phyloP scores from a whole-genome alignment of 2,329 filamentous ascomycete species.

The Herpotrichia juniperi region DNA sequence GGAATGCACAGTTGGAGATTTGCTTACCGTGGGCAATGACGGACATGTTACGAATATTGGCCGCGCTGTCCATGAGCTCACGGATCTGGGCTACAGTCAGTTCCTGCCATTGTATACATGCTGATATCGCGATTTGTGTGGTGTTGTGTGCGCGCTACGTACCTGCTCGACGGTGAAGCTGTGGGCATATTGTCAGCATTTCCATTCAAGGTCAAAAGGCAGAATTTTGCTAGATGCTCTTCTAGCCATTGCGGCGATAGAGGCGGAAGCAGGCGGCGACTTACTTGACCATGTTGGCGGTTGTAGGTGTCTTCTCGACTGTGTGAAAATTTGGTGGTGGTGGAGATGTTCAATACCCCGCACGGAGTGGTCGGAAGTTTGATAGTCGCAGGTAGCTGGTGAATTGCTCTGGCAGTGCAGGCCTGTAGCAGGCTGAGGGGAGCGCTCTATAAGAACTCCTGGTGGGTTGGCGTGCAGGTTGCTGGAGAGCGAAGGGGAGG shows the following conservation, averaged over 20 bases:
- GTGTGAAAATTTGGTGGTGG: slow-evolving; percentile 41
- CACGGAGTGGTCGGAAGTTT: slow-evolving; percentile 32
- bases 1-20: no score
- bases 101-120: slow-evolving; percentile 13
- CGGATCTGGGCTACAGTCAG: slow-evolving; percentile 65
- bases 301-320: slow-evolving; percentile 56
- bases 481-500: slow-evolving; percentile 12
- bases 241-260: background rate
- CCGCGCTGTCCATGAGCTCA: slow-evolving; percentile 77
- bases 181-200: slow-evolving; percentile 58
- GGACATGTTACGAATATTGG: slow-evolving; percentile 92
- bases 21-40: slow-evolving; percentile 93
- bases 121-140: background rate
- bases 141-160: slow-evolving; percentile 45
- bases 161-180: slow-evolving; percentile 98
- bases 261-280: slow-evolving; percentile 51
- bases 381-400: slow-evolving; percentile 20
- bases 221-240: background rate
- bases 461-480: slow-evolving; percentile 18
- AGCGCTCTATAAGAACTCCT: slow-evolving; percentile 29
- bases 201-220: slow-evolving; percentile 1
- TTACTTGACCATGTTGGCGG: slow-evolving; percentile 99
- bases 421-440: slow-evolving; percentile 35
- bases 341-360: slow-evolving; percentile 42
- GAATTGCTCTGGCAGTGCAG: slow-evolving; percentile 40